These are phyloP conservation scores for Aspergillus eucalypticola DNA, from an alignment of 2,329 filamentous ascomycete genomes.

Conservation along the genomic window DNA sequence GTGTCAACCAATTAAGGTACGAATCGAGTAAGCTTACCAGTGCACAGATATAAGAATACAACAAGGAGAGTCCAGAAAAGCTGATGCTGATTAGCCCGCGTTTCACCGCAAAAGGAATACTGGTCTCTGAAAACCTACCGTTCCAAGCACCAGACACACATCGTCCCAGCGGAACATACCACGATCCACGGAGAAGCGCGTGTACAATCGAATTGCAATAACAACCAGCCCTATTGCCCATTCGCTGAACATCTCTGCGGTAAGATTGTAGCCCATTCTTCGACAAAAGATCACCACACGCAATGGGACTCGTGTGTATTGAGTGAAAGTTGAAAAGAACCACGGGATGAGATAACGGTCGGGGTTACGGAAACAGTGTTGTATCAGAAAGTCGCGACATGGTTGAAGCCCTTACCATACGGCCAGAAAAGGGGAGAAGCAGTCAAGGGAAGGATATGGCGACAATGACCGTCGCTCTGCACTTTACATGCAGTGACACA, in stretches of 20 bases:
- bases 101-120: background rate
- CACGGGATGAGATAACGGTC: background rate
- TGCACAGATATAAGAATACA: conserved; percentile 19
- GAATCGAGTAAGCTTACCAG: conserved; percentile 4
- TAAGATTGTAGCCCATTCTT: conserved; percentile 18
- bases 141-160: conserved; percentile 13
- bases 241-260: conserved; percentile 23
- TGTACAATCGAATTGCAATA: conserved; percentile 19
- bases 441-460: background rate
- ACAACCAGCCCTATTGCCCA: conserved; percentile 21
- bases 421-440: background rate
- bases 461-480: background rate
- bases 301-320: background rate
- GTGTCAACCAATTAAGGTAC: no score
- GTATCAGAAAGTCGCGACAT: background rate
- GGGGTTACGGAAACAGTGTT: background rate
- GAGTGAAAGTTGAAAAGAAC: background rate
- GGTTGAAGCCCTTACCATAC: background rate
- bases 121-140: conserved; percentile 3
- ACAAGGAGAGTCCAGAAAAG: conserved; percentile 22
- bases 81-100: conserved; percentile 1
- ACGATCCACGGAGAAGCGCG: conserved; percentile 19
- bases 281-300: background rate
- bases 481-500: background rate
- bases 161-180: conserved; percentile 21